phyloP scores from a whole-genome alignment of 805 yeast genomes.

The Clavispora asparagi region DNA sequence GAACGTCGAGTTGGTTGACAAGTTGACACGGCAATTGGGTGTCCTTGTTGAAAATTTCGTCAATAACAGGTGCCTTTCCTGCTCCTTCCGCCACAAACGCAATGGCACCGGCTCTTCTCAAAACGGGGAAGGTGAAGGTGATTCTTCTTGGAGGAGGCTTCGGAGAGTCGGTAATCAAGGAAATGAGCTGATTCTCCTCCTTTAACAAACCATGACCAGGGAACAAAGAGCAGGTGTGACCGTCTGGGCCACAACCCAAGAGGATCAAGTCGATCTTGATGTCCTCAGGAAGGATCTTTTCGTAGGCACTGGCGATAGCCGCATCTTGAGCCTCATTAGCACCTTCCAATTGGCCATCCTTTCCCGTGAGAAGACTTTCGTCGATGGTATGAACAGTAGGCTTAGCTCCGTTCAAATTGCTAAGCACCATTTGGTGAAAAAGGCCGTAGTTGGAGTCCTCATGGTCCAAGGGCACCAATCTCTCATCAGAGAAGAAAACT shows the following conservation, averaged over 20 bases:
- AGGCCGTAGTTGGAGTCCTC: slow-evolving; percentile 83
- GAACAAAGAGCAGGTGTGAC: slow-evolving; percentile 90
- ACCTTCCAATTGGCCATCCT: slow-evolving; percentile 37
- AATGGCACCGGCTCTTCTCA: slow-evolving; percentile 48
- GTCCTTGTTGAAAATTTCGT: slow-evolving; percentile 57
- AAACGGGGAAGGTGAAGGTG: slow-evolving; percentile 78
- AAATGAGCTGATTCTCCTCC: slow-evolving; percentile 49
- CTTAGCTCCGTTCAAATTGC: slow-evolving; percentile 37
- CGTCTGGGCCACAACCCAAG: slow-evolving; percentile 94
- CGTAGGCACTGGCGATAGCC: slow-evolving; percentile 60
- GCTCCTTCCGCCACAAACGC: slow-evolving; percentile 90
- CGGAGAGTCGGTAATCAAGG: slow-evolving; percentile 76
- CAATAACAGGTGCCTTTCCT: slow-evolving; percentile 69
- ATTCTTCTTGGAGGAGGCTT: slow-evolving; percentile 93
- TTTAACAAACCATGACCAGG: slow-evolving; percentile 71
- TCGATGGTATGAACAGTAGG: slow-evolving; percentile 68
- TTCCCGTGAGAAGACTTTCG: slow-evolving; percentile 53
- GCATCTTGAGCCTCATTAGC: slow-evolving; percentile 42
- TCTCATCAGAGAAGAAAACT: slow-evolving; percentile 84
- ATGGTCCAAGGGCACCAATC: slow-evolving; percentile 78
- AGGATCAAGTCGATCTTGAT: slow-evolving; percentile 58
- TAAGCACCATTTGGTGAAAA: slow-evolving; percentile 60
- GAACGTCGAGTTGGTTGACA: slow-evolving; percentile 54
- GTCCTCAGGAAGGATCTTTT: slow-evolving; percentile 45
- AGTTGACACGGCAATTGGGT: slow-evolving; percentile 63